Conservation (phyloP, 768 basidiomycete genomes). For the Mycena amicta region DNA sequence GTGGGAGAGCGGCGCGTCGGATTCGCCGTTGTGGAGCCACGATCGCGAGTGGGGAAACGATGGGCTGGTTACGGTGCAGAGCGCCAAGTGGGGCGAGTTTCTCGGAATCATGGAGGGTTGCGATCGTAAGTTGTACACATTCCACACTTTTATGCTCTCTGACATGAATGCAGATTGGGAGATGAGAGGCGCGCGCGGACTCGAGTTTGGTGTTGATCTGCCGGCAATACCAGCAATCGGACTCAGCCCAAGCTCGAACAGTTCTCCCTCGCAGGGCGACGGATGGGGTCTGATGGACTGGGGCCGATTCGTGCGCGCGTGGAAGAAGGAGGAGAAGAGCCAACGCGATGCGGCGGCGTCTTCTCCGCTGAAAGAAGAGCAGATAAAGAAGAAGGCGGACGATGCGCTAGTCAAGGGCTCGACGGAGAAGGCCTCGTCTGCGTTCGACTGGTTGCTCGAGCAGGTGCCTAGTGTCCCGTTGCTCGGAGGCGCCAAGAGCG, state of each 20-base stretch:
- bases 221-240: slow-evolving; percentile 51
- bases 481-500: slow-evolving; percentile 16
- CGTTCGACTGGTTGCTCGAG: slow-evolving; percentile 81
- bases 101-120: slow-evolving; percentile 85
- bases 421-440: slow-evolving; percentile 71
- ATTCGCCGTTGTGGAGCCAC: slow-evolving; percentile 47
- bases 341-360: slow-evolving; percentile 36
- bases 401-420: slow-evolving; percentile 67
- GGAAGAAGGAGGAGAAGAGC: slow-evolving; percentile 58
- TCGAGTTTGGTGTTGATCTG: slow-evolving; percentile 65
- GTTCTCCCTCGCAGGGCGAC: slow-evolving; percentile 29
- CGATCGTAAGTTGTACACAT: slow-evolving; percentile 78
- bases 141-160: too few species aligned
- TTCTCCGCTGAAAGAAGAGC: slow-evolving; percentile 11
- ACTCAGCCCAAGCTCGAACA: slow-evolving; percentile 29
- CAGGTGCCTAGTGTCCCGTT: slow-evolving; percentile 53
- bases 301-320: slow-evolving; percentile 61
- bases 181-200: slow-evolving; percentile 83
- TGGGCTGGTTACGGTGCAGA: slow-evolving; percentile 88
- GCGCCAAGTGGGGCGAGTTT: slow-evolving; percentile 96
- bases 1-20: slow-evolving; percentile 33
- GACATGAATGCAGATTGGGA: slow-evolving; percentile 70
- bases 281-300: slow-evolving; percentile 61
- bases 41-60: slow-evolving; percentile 82
- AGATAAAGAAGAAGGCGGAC: slow-evolving; percentile 26